A percentile compares a stretch with the other conserved stretches of the same genome.
Conservation (phyloP, 805 yeast species). For the Ogataea allantospora region DNA sequence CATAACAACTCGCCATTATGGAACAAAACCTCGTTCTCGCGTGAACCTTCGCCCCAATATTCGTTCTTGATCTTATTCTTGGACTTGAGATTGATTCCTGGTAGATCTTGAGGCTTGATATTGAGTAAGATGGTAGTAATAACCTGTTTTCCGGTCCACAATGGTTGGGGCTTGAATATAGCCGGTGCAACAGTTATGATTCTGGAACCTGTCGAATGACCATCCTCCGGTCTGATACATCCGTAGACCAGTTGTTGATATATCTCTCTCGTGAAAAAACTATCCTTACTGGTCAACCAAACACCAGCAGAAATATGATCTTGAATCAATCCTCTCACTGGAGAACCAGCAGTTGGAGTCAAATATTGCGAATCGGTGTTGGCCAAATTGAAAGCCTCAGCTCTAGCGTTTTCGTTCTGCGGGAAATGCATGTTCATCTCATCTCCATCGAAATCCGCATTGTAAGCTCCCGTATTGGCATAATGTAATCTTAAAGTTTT, state of each 20-base stretch:
- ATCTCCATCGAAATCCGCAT: slow-evolving; percentile 99
- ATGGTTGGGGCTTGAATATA: slow-evolving; percentile 75
- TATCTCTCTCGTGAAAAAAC: slow-evolving; percentile 84
- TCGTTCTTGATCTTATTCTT: slow-evolving; percentile 89
- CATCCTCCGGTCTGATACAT: slow-evolving; percentile 95
- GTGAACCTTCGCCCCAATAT: slow-evolving; percentile 87
- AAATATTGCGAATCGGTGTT: slow-evolving; percentile 96
- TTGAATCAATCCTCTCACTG: slow-evolving; percentile 97
- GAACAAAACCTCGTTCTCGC: slow-evolving; percentile 85
- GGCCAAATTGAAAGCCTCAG: slow-evolving; percentile 93
- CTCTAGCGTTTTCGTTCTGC: slow-evolving; percentile 93
- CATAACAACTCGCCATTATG: slow-evolving; percentile 80
- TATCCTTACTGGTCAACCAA: slow-evolving; percentile 92
- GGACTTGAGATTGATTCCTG: slow-evolving; percentile 84
- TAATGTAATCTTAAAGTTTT: slow-evolving; percentile 95
- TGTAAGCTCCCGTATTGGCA: slow-evolving; percentile 98
- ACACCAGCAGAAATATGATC: slow-evolving; percentile 99
- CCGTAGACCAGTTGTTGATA: slow-evolving; percentile 94
- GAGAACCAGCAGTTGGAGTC: slow-evolving; percentile 98
- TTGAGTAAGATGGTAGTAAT: slow-evolving; percentile 89
- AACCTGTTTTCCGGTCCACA: slow-evolving; percentile 98
- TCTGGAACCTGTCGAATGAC: slow-evolving; percentile 71
- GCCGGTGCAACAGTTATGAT: slow-evolving; percentile 88
- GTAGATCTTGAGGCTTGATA: slow-evolving; percentile 81
- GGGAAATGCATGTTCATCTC: slow-evolving; percentile 99